Evolutionary conservation across 2,329 filamentous ascomycete species (phyloP).

Genomic region (Phoma sp.): DNA sequence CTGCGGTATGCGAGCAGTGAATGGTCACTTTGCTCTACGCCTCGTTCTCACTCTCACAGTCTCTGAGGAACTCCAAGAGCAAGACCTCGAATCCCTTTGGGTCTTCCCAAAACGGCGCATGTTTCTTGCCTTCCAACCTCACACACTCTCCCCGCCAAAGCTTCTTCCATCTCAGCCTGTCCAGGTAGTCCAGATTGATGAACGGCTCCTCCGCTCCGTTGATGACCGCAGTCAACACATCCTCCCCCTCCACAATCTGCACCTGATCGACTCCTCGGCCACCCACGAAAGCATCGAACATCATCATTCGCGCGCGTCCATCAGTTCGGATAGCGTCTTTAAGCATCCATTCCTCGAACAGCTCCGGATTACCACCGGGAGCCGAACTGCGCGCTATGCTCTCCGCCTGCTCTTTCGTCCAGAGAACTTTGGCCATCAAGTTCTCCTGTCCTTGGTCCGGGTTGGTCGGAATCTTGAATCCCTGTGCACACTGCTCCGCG

Average conservation of each 20-base stretch:
- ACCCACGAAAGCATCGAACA: conserved; percentile 27
- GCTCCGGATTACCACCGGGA: conserved; percentile 13
- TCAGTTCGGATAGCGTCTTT: conserved; percentile 35
- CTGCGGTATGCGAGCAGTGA: not conserved
- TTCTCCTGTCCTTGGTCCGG: conserved; percentile 13
- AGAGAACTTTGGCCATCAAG: conserved; percentile 19
- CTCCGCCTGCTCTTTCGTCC: conserved; percentile 24
- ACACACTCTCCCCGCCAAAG: conserved; percentile 39
- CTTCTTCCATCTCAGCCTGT: conserved; percentile 32
- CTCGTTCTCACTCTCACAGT: conserved; percentile 6
- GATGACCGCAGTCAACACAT: conserved; percentile 35
- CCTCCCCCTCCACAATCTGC: conserved; percentile 8
- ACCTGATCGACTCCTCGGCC: conserved; percentile 13
- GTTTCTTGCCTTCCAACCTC: conserved; percentile 30
- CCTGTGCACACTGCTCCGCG: conserved; percentile 20
- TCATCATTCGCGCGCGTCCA: conserved; percentile 32
- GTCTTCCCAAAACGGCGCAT: conserved; percentile 44
- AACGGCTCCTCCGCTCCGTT: conserved; percentile 41
- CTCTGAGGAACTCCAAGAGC: conserved; percentile 26
- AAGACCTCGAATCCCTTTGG: conserved; percentile 23
- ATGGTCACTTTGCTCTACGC: not conserved
- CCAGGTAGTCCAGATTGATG: conserved; percentile 42
- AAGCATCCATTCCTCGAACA: conserved; percentile 37
- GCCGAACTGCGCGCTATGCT: conserved; percentile 23
- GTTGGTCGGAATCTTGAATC: conserved; percentile 12